Evolutionary conservation across 257 asterid genomes (phyloP), one percentile per base, ranked within the genome.

Genomic region (Solanum peruvianum): DNA sequence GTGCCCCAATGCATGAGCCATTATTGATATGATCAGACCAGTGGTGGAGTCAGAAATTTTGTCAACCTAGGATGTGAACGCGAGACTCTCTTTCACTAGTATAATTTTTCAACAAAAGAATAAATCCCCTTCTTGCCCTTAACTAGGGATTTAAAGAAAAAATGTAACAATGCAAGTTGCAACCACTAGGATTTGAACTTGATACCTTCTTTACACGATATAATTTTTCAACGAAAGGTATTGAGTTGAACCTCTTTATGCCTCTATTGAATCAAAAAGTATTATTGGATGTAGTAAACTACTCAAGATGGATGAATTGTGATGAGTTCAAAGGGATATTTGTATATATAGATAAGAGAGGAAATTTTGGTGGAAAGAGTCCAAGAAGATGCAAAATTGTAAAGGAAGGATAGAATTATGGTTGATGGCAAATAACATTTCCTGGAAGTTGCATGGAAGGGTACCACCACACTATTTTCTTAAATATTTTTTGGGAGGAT

Each of bases 371-470:
- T n/a, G 85, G 88, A 87, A 78, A 78, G 72, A 42, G 89, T 33
- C 85, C 87, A 84, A 70, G 39, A 86, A 75, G 18, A 80, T 80
- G 67, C 16, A 78, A 78, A 78, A 78, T 41, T 27, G 35, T 7
- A 62, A 42, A 76, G 83, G 83, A 76, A 76, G 35, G 60, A 20
- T 84, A 83, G 84, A 29, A 82, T 70, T 70, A 82, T 87, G 47
- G 84, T 47, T 77, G 18, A 52, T 84, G 72, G 83, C 62, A 45
- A 82, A 45, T 20, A 37, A 49, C 85, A 85, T 47, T 91, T 90
- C 93, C 86, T 78, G 86, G 95, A 94, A 94, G 91, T 73, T 93
- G 92, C 96, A 90, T 52, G 89, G 92, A 90, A 94, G 87, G 88
- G 84, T 67, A 71, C 62, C 47, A 23, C 23, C 58, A 23, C 25